These are phyloP conservation scores for Ophiostoma angusticollis DNA, from an alignment of 2,329 filamentous ascomycete genomes.

Conservation along the genomic window DNA sequence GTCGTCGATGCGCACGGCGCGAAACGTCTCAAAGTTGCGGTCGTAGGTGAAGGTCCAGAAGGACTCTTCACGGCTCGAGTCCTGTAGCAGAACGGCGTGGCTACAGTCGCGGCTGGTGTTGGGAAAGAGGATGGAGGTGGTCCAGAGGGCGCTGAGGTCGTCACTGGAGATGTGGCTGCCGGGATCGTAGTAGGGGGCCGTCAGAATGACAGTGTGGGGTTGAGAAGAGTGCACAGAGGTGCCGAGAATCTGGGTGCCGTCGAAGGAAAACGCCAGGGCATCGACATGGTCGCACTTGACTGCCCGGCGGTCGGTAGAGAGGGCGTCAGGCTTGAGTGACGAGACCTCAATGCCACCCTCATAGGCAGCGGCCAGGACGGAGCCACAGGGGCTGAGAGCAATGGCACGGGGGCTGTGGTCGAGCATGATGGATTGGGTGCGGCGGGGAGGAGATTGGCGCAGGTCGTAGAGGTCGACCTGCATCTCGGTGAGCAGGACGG, in stretches of 20 bases:
- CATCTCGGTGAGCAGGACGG: slow-evolving; percentile 69
- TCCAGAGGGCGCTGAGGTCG: slow-evolving; percentile 65
- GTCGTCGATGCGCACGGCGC: slow-evolving; percentile 63
- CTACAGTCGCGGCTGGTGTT: slow-evolving; percentile 69
- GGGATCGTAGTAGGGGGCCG: slow-evolving; percentile 67
- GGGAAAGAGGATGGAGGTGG: slow-evolving; percentile 72
- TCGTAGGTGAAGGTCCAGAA: slow-evolving; percentile 71
- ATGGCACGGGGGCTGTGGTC: slow-evolving; percentile 69
- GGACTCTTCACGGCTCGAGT: slow-evolving; percentile 49
- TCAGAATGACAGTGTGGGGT: slow-evolving; percentile 62
- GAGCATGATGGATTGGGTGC: slow-evolving; percentile 62
- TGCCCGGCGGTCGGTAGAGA: slow-evolving; percentile 55
- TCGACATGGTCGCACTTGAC: slow-evolving; percentile 72
- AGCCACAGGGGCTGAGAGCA: slow-evolving; percentile 67
- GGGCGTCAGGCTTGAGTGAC: slow-evolving; percentile 51
- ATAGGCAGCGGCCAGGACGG: slow-evolving; percentile 73
- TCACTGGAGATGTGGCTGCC: slow-evolving; percentile 53
- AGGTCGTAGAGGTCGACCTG: slow-evolving; percentile 81
- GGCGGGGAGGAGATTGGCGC: slow-evolving; percentile 47
- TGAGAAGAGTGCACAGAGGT: slow-evolving; percentile 54
- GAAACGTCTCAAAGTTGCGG: slow-evolving; percentile 62
- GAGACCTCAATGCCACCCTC: slow-evolving; percentile 82
- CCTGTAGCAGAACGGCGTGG: slow-evolving; percentile 57
- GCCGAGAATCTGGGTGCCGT: slow-evolving; percentile 66
- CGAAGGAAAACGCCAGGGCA: slow-evolving; percentile 59